Base-by-base conservation (phyloP, 495 filamentous ascomycete species). In the Penicillium lagena region DNA sequence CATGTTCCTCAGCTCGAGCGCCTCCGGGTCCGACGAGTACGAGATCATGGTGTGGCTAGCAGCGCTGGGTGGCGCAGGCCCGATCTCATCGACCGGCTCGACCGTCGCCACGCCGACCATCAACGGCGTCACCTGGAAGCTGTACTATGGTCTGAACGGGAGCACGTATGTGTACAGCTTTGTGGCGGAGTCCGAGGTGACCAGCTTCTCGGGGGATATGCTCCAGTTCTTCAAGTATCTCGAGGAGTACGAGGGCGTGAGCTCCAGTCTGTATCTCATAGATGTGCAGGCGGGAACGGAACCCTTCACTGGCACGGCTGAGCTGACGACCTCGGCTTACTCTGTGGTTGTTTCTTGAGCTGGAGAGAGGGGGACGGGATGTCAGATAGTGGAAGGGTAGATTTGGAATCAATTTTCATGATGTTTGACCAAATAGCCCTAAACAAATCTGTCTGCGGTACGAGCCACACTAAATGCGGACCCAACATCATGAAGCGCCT, bases 21-120 rank as follows among this genome's bases (percentile, higher is more conserved):
- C 74, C 9, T 55, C 55, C 40, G 70, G 70, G 15, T 54, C 54
- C 31, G 59, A 67, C 28, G 67, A 79, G 52, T 84, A 82, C 58
- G 83, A 87, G 60, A 71, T 87, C 58, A 87, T 87, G 83, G 68
- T 87, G 52, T 87, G 83, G 82, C 72, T 85, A 15, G 80, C 64
- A 4, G 75, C 76, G 27, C 59, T 77, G 45, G 81, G 79, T 29
- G 79, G 77, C 38, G 79, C 82, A 4, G 79, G 78, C 9, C 79
- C 81, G 5, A 83, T 85, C 57, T 80, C 77, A 10, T 70, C 70
- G 28, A 78, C 68, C 7, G 79, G 79, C 41, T 68, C 65, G 9
- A 29, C 79, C 1, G 66, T 82, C 44, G 76, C 73, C 7, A 79
- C 70, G 1, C 60, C 70, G 5, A 77, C 58, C 13, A 71, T 86